Evolutionary conservation across 2,329 filamentous ascomycete species (phyloP).

Genomic region (Pezicula neosporulosa): DNA sequence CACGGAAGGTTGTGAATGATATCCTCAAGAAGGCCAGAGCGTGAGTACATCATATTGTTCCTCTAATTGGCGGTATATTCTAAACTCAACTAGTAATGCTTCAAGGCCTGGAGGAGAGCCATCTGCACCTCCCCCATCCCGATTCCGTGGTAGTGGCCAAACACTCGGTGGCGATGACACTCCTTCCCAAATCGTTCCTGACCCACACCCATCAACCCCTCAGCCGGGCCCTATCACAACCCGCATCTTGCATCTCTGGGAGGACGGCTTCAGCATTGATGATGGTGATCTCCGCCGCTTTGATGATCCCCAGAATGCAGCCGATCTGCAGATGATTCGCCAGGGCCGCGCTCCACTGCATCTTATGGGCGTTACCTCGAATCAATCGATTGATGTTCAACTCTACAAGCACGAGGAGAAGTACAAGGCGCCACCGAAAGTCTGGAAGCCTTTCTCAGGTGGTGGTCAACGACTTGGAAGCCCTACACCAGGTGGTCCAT

Average conservation of each 20-base stretch:
- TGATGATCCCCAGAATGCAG: slow-evolving; percentile 72
- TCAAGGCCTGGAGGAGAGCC: slow-evolving; percentile 51
- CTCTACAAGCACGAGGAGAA: slow-evolving; percentile 69
- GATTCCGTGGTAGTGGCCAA: slow-evolving; percentile 68
- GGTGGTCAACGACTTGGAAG: slow-evolving; percentile 72
- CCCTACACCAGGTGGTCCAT: slow-evolving; percentile 64
- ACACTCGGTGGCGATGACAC: slow-evolving; percentile 77
- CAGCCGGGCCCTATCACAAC: slow-evolving; percentile 43
- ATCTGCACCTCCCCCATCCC: slow-evolving; percentile 41
- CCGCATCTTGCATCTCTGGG: slow-evolving; percentile 75
- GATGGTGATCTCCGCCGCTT: slow-evolving; percentile 76
- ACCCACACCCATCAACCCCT: slow-evolving; percentile 42
- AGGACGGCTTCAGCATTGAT: slow-evolving; percentile 81
- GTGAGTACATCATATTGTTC: slow-evolving; percentile 33
- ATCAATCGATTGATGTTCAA: slow-evolving; percentile 76
- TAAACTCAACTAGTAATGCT: slow-evolving; percentile 47
- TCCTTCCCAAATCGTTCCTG: slow-evolving; percentile 65
- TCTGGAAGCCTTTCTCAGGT: slow-evolving; percentile 73
- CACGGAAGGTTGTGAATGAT: slow-evolving; percentile 56
- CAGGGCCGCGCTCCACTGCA: slow-evolving; percentile 73
- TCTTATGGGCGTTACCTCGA: slow-evolving; percentile 71
- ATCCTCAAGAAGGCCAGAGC: slow-evolving; percentile 61
- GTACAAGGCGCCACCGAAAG: slow-evolving; percentile 69
- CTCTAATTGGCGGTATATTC: background rate
- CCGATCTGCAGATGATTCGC: slow-evolving; percentile 72